Evolutionary conservation across 768 basidiomycete genomes (phyloP).

Genomic region (Pisolithus marmoratus): DNA sequence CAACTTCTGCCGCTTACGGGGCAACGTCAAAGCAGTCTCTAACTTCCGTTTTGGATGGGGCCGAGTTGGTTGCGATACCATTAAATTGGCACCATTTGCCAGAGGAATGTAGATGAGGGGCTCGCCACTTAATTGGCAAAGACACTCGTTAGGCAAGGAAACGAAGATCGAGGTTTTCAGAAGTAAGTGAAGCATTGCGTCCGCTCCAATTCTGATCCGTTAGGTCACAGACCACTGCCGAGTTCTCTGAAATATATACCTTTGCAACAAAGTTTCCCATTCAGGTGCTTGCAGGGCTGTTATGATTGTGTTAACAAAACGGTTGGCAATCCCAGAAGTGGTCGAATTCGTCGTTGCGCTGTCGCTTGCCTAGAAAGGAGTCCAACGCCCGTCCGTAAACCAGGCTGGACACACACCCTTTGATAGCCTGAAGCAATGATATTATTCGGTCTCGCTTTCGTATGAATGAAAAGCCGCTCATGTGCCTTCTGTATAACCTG

Average conservation of each 20-base stretch:
- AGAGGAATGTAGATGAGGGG: conserved; percentile 48
- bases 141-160: conserved; percentile 75
- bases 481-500: conserved; percentile 64
- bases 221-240: background rate
- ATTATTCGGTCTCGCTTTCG: conserved; percentile 40
- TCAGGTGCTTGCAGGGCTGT: conserved; percentile 57
- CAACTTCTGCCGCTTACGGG: conserved; percentile 25
- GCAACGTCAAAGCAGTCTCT: conserved; percentile 11
- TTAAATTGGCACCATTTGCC: conserved; percentile 10
- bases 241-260: conserved; percentile 35
- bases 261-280: conserved; percentile 60
- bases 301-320: conserved; percentile 70
- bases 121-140: conserved; percentile 76
- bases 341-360: conserved; percentile 35
- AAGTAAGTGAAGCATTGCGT: conserved; percentile 73
- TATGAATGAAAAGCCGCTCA: conserved; percentile 40
- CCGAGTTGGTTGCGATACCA: conserved; percentile 4
- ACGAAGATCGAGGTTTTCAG: conserved; percentile 70
- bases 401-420: conserved; percentile 32
- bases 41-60: conserved; percentile 15
- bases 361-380: conserved; percentile 14
- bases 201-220: conserved; percentile 62
- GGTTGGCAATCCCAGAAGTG: conserved; percentile 46
- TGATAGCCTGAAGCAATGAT: conserved; percentile 65
- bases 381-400: background rate